Evolutionary conservation across 768 basidiomycete genomes (phyloP), one percentile per base, ranked within the genome.

Genomic region (Neoboletus subvelutipes): DNA sequence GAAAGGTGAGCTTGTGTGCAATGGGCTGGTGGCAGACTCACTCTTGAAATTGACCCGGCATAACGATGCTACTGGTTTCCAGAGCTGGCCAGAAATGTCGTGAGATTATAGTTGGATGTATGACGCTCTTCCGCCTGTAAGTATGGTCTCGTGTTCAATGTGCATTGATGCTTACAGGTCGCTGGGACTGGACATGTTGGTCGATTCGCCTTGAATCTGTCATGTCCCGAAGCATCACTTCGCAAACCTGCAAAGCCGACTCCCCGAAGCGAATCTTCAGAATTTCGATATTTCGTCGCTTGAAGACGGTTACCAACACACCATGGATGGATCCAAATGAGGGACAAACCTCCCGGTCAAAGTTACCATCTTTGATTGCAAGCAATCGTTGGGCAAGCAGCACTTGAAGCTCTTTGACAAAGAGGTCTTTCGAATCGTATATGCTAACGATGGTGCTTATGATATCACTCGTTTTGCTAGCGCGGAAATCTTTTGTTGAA

Each of bases 171-270:
- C 86, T 63, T 64, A 93, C 92, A 47, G 76, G 57, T 49, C 80
- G 79, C 66, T 90, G 85, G 0, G 85, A 80, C 63, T 96, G 92
- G 2, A 98, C 83, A 69, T 90, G 88, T n/a, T 84, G 83, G 69
- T 98, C 92, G 48, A 88, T 90, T 34, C 93, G 83, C 65, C 86
- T 88, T 40, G 96, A 97, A 71, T 98, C 94, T 4, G 92, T 89
- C 85, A 98, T 90, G 70, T 99, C 97, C 67, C 87, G 91, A 67
- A 98, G 76, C 97, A 99, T 98, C 53, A 99, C 94, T 69, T 98
- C 96, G 77, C 95, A 98, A 6, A 94, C 90, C 70, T 97, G 94
- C 54, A 99, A 73, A 3, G 94, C 86, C 1, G 86, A 80, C 65
- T 98, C 97, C 22, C 97, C 97, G 65, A 99, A 99, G 4, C 97